These are phyloP conservation scores for Limnomonas spitsbergensis DNA, from an alignment of 139 green algal genomes.

Conservation along the genomic window DNA sequence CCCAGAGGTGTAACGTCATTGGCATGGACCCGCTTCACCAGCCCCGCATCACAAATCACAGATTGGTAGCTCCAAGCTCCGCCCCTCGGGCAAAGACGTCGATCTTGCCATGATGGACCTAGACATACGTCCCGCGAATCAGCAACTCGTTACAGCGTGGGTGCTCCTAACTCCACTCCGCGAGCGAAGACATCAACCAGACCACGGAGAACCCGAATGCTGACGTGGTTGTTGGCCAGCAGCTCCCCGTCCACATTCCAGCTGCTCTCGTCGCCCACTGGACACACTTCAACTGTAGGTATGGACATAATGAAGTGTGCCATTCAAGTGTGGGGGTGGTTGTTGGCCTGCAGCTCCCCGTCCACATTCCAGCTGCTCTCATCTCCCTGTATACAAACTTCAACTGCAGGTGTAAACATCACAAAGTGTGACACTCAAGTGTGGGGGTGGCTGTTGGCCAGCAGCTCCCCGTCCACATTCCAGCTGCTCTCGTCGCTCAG, in stretches of 20 bases:
- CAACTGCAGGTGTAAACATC: too few species aligned
- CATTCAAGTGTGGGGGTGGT: too few species aligned
- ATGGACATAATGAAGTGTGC: too few species aligned
- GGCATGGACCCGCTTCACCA: too few species aligned
- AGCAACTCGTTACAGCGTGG: too few species aligned
- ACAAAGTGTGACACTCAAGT: too few species aligned
- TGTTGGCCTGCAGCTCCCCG: slow-evolving; percentile 67
- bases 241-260: slow-evolving; percentile 87
- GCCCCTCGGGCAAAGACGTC: slow-evolving; percentile 71
- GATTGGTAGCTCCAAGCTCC: slow-evolving; percentile 40
- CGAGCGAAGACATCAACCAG: slow-evolving; percentile 73
- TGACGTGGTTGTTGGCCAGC: slow-evolving; percentile 42
- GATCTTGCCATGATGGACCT: too few species aligned
- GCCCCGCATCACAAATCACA: too few species aligned
- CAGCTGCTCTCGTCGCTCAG: slow-evolving; percentile 37
- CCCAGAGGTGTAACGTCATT: too few species aligned
- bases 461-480: slow-evolving; percentile 82
- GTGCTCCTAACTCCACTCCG: slow-evolving; percentile 47
- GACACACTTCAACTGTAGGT: not conserved
- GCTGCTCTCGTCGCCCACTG: slow-evolving; percentile 1
- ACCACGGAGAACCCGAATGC: slow-evolving; percentile 40
- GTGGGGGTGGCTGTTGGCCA: slow-evolving; percentile 42
- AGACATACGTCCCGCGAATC: too few species aligned
- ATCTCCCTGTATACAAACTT: too few species aligned
- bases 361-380: slow-evolving; percentile 77